A percentile compares a stretch with the other conserved stretches of the same genome.
Conservation (phyloP, 345 rosid genomes). For the Ceriops decandra region DNA sequence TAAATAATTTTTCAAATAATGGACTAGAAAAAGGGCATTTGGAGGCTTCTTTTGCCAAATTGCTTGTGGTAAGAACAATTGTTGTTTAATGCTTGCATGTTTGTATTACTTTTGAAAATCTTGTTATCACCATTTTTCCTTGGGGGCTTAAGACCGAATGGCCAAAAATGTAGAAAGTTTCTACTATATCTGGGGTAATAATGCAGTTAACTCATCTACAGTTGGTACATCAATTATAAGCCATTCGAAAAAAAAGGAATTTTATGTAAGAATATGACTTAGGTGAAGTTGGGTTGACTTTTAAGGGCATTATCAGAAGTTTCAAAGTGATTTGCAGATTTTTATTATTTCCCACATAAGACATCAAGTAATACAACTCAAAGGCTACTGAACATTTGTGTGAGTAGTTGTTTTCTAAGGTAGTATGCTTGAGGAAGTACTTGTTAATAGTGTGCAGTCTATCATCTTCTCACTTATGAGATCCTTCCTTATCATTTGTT, state of each 20-base stretch:
- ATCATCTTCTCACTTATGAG: no score
- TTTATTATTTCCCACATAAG: no score
- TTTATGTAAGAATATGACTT: no score
- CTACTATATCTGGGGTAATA: neutral
- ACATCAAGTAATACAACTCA: no score
- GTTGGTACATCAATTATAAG: neutral
- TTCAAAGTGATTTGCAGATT: no score
- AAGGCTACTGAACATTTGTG: no score
- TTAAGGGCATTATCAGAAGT: no score
- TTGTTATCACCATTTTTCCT: neutral
- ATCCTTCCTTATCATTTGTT: no score
- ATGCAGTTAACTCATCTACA: neutral
- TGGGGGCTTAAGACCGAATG: slow-evolving; percentile 2
- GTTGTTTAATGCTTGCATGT: slow-evolving; percentile 5
- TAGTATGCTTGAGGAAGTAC: no score
- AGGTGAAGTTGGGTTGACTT: no score
- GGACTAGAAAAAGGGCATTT: slow-evolving; percentile 30
- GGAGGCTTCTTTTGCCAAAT: slow-evolving; percentile 50
- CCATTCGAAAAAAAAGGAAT: neutral
- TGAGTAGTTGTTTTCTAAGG: no score
- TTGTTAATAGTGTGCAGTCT: no score
- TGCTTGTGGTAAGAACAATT: slow-evolving; percentile 64
- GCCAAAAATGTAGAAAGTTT: neutral
- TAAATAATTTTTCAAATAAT: slow-evolving; percentile 47
- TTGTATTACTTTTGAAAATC: neutral